phyloP scores from a whole-genome alignment of 345 rosid species.

The Sonneratia caseolaris region DNA sequence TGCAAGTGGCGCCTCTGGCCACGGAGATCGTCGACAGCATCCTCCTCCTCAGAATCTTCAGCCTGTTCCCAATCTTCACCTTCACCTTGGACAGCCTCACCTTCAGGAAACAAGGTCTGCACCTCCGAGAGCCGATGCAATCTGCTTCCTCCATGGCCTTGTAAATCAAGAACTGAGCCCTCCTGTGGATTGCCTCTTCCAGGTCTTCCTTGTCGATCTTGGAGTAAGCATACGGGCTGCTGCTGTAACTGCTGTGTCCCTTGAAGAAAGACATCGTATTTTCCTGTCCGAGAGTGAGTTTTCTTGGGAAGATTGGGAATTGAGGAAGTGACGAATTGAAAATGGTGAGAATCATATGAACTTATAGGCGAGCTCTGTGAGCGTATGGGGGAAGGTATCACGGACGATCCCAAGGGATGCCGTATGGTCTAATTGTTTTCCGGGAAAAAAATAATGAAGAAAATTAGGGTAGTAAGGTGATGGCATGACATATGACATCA shows the following conservation, averaged over 20 bases:
- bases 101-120: constrained; percentile 25
- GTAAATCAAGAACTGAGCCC: constrained; percentile 85
- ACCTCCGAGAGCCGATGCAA: constrained; percentile 17
- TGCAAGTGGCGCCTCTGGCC: constrained; percentile 21
- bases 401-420: not conserved
- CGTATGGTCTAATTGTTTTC: constrained; percentile 2
- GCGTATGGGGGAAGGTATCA: not conserved
- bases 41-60: constrained; percentile 51
- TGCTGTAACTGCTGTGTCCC: not conserved
- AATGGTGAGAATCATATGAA: not conserved
- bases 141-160: constrained; percentile 41
- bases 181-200: constrained; percentile 39
- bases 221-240: constrained; percentile 28
- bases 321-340: not conserved
- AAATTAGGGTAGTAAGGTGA: not conserved
- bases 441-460: not conserved
- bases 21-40: constrained; percentile 17
- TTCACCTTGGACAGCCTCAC: constrained; percentile 42
- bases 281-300: not conserved
- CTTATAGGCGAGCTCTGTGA: not conserved
- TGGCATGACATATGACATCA: not conserved
- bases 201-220: constrained; percentile 65
- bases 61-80: constrained; percentile 52
- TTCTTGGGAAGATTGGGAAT: not conserved
- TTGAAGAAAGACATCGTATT: constrained; percentile 27